These are phyloP conservation scores for Inonotus obliquus DNA, from an alignment of 1,284 basidiomycete genomes.

Conservation along the genomic window DNA sequence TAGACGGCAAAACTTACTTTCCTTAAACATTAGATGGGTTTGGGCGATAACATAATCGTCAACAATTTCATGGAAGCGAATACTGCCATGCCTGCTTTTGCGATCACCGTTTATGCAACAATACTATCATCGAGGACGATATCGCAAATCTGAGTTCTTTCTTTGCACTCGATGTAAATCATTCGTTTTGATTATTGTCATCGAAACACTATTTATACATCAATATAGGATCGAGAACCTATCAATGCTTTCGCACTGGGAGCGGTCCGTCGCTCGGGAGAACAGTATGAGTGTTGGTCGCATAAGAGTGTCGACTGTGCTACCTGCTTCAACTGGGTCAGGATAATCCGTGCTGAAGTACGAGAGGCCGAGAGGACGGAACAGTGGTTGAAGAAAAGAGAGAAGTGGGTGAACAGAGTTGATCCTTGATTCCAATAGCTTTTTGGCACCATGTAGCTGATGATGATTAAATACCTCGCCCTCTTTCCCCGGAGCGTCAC, in stretches of 20 bases:
- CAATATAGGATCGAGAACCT: not conserved
- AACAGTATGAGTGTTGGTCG: not conserved
- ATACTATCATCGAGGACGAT: not conserved
- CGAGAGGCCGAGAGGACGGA: not conserved
- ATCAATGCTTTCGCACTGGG: not conserved
- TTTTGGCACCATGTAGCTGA: too few species aligned
- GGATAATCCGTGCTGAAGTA: not conserved
- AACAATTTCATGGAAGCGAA: slow-evolving; percentile 9
- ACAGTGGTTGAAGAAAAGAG: slow-evolving; percentile 5
- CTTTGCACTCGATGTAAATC: not conserved
- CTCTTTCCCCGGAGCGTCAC: too few species aligned
- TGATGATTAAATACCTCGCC: too few species aligned
- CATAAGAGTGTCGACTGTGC: not conserved
- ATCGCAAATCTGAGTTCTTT: not conserved
- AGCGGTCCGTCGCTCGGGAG: not conserved
- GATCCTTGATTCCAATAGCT: not conserved
- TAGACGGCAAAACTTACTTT: not conserved
- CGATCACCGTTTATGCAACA: slow-evolving; percentile 4
- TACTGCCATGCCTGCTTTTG: slow-evolving; percentile 1
- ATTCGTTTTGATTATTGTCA: not conserved
- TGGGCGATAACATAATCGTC: not conserved
- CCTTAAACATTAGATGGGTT: slow-evolving; percentile 2
- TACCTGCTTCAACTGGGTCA: slow-evolving; percentile 4
- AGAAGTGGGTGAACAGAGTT: slow-evolving; percentile 3
- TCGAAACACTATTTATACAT: not conserved